phyloP scores from a whole-genome alignment of 208 protist species.

The Angomonas deanei region DNA sequence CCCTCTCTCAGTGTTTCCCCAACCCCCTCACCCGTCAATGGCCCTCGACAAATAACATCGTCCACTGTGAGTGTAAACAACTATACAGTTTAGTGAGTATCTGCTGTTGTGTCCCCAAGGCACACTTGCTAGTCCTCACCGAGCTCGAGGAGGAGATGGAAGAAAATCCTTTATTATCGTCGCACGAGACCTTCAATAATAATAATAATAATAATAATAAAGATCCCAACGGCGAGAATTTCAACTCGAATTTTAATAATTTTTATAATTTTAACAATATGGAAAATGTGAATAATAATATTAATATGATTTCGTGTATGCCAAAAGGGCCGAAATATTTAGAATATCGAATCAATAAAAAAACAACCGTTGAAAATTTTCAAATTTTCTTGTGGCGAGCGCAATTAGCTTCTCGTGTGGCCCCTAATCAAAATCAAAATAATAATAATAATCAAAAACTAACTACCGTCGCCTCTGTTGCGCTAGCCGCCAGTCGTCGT shows the following conservation, averaged over 20 bases:
- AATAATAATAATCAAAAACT: not conserved
- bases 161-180: conserved; percentile 47
- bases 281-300: not conserved
- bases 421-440: not conserved
- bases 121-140: conserved; percentile 78
- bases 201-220: not conserved
- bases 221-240: not conserved
- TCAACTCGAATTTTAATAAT: not conserved
- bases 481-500: too few species aligned
- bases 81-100: conserved; percentile 79
- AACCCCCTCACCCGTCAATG: conserved; percentile 73
- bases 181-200: conserved; percentile 27
- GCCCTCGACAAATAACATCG: conserved; percentile 64
- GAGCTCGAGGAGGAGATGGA: conserved; percentile 31
- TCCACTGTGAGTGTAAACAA: conserved; percentile 78
- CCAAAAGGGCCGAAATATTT: not conserved
- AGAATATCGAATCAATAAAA: not conserved
- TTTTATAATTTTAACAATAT: not conserved
- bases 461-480: too few species aligned
- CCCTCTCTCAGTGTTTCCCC: conserved; percentile 75
- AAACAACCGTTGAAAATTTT: not conserved
- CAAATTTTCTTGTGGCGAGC: not conserved
- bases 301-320: conserved; percentile 10
- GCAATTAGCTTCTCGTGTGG: not conserved
- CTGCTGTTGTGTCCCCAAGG: conserved; percentile 75